Conservation (phyloP, 139 green algal species). For the Klebsormidium nitens region DNA sequence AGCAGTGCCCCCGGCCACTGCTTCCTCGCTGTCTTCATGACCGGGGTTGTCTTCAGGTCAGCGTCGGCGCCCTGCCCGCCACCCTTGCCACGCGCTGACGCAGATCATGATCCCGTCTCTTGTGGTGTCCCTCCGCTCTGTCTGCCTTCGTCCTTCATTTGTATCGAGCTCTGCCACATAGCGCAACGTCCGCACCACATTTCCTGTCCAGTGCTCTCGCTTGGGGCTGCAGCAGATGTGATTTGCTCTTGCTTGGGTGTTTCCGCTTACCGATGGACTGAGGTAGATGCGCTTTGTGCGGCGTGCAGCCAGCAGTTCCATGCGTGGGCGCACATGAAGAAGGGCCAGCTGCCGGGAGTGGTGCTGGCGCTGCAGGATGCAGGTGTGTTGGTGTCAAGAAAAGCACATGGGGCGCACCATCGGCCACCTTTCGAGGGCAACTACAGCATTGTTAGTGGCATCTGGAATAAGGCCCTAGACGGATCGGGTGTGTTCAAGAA, state of each 20-base stretch:
- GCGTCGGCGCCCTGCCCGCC: too few relatives aligned
- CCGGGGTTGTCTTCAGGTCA: conserved; percentile 79
- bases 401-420: conserved; percentile 88
- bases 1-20: conserved; percentile 43
- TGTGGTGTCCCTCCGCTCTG: too few relatives aligned
- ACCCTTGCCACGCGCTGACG: too few relatives aligned
- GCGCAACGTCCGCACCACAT: too few relatives aligned
- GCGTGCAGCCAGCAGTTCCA: conserved; percentile 97
- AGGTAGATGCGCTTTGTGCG: too few relatives aligned
- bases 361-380: conserved; percentile 76
- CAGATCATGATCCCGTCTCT: too few relatives aligned
- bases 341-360: conserved; percentile 60
- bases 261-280: too few relatives aligned
- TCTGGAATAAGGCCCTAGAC: conserved; percentile 86
- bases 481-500: conserved; percentile 51
- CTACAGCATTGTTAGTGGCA: conserved; percentile 94
- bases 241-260: too few relatives aligned
- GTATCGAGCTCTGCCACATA: too few relatives aligned
- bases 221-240: too few relatives aligned
- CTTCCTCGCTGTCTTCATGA: conserved; percentile 67
- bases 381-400: conserved; percentile 70
- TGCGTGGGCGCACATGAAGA: conserved; percentile 90
- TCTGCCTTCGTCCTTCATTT: too few relatives aligned
- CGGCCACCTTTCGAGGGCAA: conserved; percentile 86
- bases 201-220: too few relatives aligned